Evolutionary conservation across 306 rosid genomes (phyloP), one percentile per base, ranked within the genome.

Genomic region (Dalbergia cultrata): DNA sequence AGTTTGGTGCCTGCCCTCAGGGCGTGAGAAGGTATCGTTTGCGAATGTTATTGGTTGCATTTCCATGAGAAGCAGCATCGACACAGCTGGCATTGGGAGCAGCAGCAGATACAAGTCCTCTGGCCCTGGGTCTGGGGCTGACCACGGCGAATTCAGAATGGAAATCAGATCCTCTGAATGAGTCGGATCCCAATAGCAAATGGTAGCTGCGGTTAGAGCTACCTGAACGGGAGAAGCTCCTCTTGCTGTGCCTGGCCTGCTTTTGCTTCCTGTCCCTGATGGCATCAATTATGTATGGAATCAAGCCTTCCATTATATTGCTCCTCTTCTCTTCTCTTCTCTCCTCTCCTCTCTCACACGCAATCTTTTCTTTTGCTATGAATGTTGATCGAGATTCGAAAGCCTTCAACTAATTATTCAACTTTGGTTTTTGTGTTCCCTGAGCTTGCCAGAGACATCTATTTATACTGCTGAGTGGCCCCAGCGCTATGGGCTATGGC

Each of bases 201-300:
- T 84, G 93, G 87, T 91, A 87, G 88, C 93, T 91, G 6, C 90
- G 81, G 81, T 33, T 87, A 13, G 90, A 87, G 76, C 75, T 77
- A 11, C 75, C 85, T 8, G 74, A 66, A 43, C 57, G 57, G 70
- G 91, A 89, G 18, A 57, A 52, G 72, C 84, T 67, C 33, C 83
- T 49, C 16, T 49, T 50, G 17, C 2, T 50, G 7, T 4, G 54
- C 5, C n/a, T 0, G 33, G 89, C 31, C 31, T 26, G 87, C 67
- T 74, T 89, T 8, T 78, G 88, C 79, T 91, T 91, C 85, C 74
- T 91, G 4, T 54, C 60, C 60, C 60, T 54, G 26, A 91, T 41
- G 12, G 80, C 93, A 49, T 86, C 90, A 73, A 89, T n/a, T 8
- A 91, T 81, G 83, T 74, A 91, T 5, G 96, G 96, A 86, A 91